Base-by-base conservation (phyloP, 2,329 filamentous ascomycete species). In the Stagonosporopsis chrysanthemi region DNA sequence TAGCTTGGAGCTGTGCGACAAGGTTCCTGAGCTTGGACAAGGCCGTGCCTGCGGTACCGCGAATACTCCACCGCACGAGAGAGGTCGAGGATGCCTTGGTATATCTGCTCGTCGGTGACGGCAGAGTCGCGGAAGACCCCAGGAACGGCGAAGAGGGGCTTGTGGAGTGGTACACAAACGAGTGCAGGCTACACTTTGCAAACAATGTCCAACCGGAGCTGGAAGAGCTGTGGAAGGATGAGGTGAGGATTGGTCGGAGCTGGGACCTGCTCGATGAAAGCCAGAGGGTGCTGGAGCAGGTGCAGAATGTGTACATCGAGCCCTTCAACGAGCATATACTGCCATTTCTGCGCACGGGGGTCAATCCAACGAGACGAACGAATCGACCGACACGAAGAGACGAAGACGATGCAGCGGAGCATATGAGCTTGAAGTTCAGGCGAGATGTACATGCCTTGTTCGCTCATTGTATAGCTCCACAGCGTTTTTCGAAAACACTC, bases 371-470 rank as follows among this genome's bases (percentile, higher is more conserved):
- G 3, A 64, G 67, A 72, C 41, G 72, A 68, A 29, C 79, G 76
- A 51, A 72, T 75, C 42, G 70, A 72, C 29, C 78, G 78, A 36
- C 74, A 81, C 58, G 70, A n/a, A 53, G 56, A 1, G 52, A 49
- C 9, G 61, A 68, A 15, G 49, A 56, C 7, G 65, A 65, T 35
- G 46, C 62, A 12, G 62, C 63, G 1, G 62, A 67, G 36, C 56
- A 58, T 28, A 62, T 60, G 69, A 63, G 53, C 42, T 65, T 63
- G 49, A 84, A 82, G 53, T 89, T 91, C 66, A 80, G 78, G 15
- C 78, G 83, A 45, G 87, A 90, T 61, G 73, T 90, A 11, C 83
- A 89, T 66, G 86, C 87, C 22, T 80, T 90, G 22, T 82, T 90
- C 60, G 83, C 84, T 41, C 88, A 89, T 70, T 87, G 87, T 9